phyloP scores from a whole-genome alignment of 2,329 filamentous ascomycete species.

The Plectosphaerella plurivora region DNA sequence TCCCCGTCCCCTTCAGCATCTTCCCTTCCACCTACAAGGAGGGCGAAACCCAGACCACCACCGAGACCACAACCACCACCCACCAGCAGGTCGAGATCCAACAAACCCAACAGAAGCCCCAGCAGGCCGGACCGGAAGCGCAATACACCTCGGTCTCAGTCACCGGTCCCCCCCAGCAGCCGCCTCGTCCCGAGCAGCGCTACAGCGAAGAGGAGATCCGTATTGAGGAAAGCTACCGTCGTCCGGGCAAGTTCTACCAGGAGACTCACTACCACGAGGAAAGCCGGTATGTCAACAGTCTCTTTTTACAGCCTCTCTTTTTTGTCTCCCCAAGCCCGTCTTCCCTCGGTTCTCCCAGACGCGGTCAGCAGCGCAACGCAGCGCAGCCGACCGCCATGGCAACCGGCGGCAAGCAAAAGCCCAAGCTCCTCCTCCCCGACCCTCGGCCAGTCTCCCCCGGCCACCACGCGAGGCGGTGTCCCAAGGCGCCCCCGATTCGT shows the following conservation, averaged over 20 bases:
- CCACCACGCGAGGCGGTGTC: slow-evolving; percentile 2
- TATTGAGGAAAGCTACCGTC: slow-evolving; percentile 70
- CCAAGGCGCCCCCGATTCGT: not conserved
- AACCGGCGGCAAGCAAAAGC: not conserved
- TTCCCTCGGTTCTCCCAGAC: slow-evolving; percentile 4
- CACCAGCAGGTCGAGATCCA: slow-evolving; percentile 88
- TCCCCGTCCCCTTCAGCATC: slow-evolving; percentile 99
- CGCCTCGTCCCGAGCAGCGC: slow-evolving; percentile 35
- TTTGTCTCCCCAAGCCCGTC: slow-evolving; percentile 3
- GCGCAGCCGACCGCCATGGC: not conserved
- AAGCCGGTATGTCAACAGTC: slow-evolving; percentile 44
- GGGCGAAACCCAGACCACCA: slow-evolving; percentile 29
- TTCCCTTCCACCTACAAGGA: slow-evolving; percentile 96
- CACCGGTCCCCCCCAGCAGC: slow-evolving; percentile 46
- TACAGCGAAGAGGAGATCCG: slow-evolving; percentile 79
- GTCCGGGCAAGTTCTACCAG: slow-evolving; percentile 57
- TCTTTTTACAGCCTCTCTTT: slow-evolving; percentile 2
- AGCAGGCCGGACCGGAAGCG: slow-evolving; percentile 98
- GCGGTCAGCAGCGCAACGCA: not conserved
- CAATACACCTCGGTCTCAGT: slow-evolving; percentile 71
- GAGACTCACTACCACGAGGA: slow-evolving; percentile 49
- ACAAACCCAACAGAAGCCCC: slow-evolving; percentile 56
- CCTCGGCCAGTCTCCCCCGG: slow-evolving; percentile 6
- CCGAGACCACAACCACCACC: slow-evolving; percentile 54
- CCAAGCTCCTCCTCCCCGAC: slow-evolving; percentile 5